Percentiles rank a stretch among this genome's conserved stretches.
Evolutionary conservation across 768 basidiomycete genomes (phyloP).

Genomic region (Lepiota subincarnata): DNA sequence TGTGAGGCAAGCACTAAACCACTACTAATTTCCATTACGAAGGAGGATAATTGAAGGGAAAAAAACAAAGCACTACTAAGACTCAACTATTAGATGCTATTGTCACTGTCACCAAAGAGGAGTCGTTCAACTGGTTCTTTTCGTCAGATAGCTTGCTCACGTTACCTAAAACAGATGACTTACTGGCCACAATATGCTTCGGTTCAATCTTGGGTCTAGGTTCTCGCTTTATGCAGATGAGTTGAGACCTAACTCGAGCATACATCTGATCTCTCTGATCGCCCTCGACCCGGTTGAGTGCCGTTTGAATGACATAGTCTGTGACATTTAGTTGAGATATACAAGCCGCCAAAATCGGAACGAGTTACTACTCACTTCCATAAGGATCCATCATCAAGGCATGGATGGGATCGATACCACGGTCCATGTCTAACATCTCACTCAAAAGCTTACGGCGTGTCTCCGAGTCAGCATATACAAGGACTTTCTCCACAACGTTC

Average conservation of each 20-base stretch:
- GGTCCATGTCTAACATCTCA: conserved; percentile 62
- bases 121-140: conserved; percentile 1
- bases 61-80: neutral
- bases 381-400: conserved; percentile 86
- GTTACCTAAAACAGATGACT: conserved; percentile 21
- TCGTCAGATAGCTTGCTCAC: too few species aligned
- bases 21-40: neutral
- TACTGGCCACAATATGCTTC: conserved; percentile 76
- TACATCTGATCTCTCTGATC: conserved; percentile 69
- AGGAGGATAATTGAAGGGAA: neutral
- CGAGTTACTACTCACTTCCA: conserved; percentile 57
- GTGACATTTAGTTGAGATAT: neutral
- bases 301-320: conserved; percentile 88
- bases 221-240: conserved; percentile 60
- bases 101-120: conserved; percentile 5
- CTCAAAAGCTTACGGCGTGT: conserved; percentile 70
- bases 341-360: neutral
- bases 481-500: conserved; percentile 92
- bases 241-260: conserved; percentile 58
- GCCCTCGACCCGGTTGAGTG: conserved; percentile 62
- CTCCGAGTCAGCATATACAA: conserved; percentile 59
- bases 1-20: conserved; percentile 1
- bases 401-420: conserved; percentile 60
- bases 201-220: conserved; percentile 69
- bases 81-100: neutral